A percentile compares a stretch with the other conserved stretches of the same genome.
Evolutionary conservation across 495 filamentous ascomycete species (phyloP).

Genomic region (Xylaria curta): DNA sequence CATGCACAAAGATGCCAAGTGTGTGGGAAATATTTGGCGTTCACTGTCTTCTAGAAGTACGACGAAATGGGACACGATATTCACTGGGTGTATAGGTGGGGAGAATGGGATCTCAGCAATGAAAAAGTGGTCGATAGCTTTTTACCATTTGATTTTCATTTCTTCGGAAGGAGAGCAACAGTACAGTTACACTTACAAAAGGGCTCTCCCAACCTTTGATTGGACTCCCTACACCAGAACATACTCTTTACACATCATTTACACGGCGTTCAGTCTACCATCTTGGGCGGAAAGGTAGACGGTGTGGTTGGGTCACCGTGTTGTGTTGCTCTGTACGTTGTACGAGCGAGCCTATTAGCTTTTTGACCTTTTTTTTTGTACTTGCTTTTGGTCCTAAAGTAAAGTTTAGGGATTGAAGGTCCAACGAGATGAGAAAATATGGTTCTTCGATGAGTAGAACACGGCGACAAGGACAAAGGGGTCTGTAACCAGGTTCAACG

Average conservation of each 20-base stretch:
- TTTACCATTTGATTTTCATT: conserved; percentile 22
- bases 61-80: conserved; percentile 29
- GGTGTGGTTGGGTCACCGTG: conserved; percentile 12
- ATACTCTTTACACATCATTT: conserved; percentile 29
- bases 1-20: background rate
- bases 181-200: background rate
- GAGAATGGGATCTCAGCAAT: conserved; percentile 18
- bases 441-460: conserved; percentile 15
- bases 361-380: background rate
- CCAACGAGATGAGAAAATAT: background rate
- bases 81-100: conserved; percentile 7
- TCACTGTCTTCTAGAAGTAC: conserved; percentile 23
- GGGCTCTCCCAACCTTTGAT: conserved; percentile 6
- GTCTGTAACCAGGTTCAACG: background rate
- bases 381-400: conserved; percentile 2
- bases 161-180: conserved; percentile 17
- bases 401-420: background rate
- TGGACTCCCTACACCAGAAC: conserved; percentile 19
- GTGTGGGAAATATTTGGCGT: conserved; percentile 25
- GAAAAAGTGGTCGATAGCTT: conserved; percentile 23
- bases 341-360: conserved; percentile 10
- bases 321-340: conserved; percentile 5
- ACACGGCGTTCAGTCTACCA: conserved; percentile 22
- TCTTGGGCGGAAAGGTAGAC: conserved; percentile 18
- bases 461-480: background rate